Base-by-base conservation (phyloP, 331 rosid genomes). In the Acacia concinna region DNA sequence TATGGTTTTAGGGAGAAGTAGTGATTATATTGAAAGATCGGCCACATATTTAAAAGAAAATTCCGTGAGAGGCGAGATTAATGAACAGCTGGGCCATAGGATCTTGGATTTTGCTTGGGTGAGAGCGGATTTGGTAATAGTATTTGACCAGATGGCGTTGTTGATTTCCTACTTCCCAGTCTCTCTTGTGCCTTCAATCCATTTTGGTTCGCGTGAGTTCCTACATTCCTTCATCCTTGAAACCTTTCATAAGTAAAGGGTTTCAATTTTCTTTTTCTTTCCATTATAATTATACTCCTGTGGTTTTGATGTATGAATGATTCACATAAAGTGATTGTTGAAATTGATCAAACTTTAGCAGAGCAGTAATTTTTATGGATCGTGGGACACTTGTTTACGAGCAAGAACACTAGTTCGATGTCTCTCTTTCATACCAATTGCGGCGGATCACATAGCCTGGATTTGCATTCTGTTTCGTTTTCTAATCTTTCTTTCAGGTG, bases 71-170 rank as follows among this genome's bases (percentile, higher is more conserved):
- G 78, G 72, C 52, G 40, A 21, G 81, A 81, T 74, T 74, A 81
- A 64, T 87, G 49, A 70, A 34, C 49, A 82, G 87, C 83, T 83
- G 81, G 79, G 56, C 5, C 23, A 79, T 76, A 23, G 18, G 51
- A 23, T 18, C 38, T 21, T 21, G 34, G 78, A 72, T 72, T 69
- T 64, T 87, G 86, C 73, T 71, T 82, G 97, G 92, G 30, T 20
- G 8, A 77, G 89, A 88, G 89, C 71, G 80, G 80, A 66, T 74
- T 28, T 85, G 87, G 97, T 80, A 44, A 67, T 76, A 15, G 35
- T 27, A 14, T 85, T 75, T 83, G 91, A 83, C 87, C 57, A 76
- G 13, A 30, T 56, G 68, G 66, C 79, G 14, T 51, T 75, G 14
- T 37, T 67, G 34, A 83, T 83, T 84, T 77, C 88, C 87, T 79